Evolutionary conservation across 371 early-diverging fungal genomes (phyloP).

Genomic region (Mortierella sp.): DNA sequence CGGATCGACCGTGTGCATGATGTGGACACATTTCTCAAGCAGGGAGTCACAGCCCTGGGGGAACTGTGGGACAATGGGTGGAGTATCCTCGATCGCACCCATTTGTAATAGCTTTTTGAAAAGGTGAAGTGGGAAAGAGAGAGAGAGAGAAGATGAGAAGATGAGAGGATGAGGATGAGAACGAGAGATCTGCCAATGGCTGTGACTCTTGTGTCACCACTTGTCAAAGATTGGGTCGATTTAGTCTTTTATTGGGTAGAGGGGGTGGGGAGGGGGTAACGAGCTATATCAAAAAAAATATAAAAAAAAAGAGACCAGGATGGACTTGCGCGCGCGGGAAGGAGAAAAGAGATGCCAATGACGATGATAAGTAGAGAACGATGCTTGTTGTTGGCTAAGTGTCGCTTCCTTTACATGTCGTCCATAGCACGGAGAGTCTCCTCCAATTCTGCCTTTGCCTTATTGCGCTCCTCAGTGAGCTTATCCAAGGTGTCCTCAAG

Average conservation of each 20-base stretch:
- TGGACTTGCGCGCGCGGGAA: too few relatives aligned
- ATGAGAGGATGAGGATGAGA: not conserved
- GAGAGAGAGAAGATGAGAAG: not conserved
- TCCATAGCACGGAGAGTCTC: slow-evolving; percentile 31
- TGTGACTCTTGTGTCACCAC: too few relatives aligned
- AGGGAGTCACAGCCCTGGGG: slow-evolving; percentile 45
- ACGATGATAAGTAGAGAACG: not conserved
- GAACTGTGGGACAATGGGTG: slow-evolving; percentile 17
- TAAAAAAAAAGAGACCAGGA: too few relatives aligned
- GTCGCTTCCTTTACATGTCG: slow-evolving; percentile 23
- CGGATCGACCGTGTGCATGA: slow-evolving; percentile 54
- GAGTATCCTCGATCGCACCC: too few relatives aligned
- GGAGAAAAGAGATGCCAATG: not conserved
- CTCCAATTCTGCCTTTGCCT: slow-evolving; percentile 33
- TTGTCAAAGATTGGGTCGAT: too few relatives aligned
- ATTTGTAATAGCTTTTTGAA: too few relatives aligned
- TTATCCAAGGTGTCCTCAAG: slow-evolving; percentile 27
- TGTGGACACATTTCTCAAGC: slow-evolving; percentile 47
- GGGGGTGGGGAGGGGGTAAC: too few relatives aligned
- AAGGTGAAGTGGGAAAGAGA: not conserved
- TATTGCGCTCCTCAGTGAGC: slow-evolving; percentile 10
- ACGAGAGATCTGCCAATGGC: too few relatives aligned
- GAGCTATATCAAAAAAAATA: not conserved
- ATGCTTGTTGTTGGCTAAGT: not conserved
- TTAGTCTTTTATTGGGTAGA: not conserved